Conservation (phyloP, 1,139 yeast species). For the Yamadazyma siamensis region DNA sequence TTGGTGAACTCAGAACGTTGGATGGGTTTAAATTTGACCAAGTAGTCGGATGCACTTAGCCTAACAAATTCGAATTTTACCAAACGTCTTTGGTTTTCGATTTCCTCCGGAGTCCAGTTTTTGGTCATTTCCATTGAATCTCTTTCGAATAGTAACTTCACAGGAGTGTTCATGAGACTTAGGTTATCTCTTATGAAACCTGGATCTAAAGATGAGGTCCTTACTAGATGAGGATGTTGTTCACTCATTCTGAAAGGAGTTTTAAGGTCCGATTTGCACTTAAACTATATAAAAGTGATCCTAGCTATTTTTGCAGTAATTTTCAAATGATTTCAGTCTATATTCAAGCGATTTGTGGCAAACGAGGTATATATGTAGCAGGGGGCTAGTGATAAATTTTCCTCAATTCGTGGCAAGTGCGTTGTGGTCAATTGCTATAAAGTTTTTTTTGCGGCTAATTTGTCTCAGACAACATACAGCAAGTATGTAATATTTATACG, state of each 20-base stretch:
- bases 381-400: conserved; percentile 8
- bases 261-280: too few relatives aligned
- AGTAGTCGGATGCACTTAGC: conserved; percentile 19
- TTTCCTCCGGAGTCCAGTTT: conserved; percentile 34
- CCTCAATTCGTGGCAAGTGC: conserved; percentile 11
- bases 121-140: conserved; percentile 23
- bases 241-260: conserved; percentile 7
- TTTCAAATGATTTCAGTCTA: background rate
- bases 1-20: conserved; percentile 20
- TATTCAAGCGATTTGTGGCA: background rate
- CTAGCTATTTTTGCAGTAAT: too few relatives aligned
- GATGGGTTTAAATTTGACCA: conserved; percentile 25
- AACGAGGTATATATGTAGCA: background rate
- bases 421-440: conserved; percentile 4
- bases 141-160: conserved; percentile 15
- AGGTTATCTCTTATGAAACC: conserved; percentile 16
- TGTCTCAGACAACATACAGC: conserved; percentile 5
- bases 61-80: conserved; percentile 32
- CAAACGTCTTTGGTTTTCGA: conserved; percentile 27
- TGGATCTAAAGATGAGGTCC: conserved; percentile 20
- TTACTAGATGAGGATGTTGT: conserved; percentile 13
- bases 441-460: conserved; percentile 1
- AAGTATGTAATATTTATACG: background rate
- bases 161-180: conserved; percentile 17
- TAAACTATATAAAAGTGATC: too few relatives aligned